phyloP scores from a whole-genome alignment of 306 rosid species.

The Acacia crassicarpa region DNA sequence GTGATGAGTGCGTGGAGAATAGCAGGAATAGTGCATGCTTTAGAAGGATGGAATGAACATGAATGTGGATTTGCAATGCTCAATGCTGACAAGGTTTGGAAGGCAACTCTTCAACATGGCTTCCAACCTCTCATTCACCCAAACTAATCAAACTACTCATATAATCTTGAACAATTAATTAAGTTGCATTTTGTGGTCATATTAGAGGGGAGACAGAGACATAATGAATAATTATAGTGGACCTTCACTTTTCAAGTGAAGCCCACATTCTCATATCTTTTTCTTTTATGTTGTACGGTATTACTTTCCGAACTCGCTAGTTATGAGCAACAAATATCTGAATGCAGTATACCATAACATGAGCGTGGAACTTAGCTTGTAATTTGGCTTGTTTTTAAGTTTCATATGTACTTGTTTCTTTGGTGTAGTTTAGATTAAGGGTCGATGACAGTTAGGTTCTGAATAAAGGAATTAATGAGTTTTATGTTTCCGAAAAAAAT shows the following conservation, averaged over 20 bases:
- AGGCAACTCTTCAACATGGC: constrained; percentile 68
- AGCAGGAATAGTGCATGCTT: constrained; percentile 63
- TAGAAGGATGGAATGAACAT: constrained; percentile 70
- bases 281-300: background rate
- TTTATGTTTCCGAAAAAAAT: background rate
- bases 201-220: background rate
- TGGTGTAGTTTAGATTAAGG: background rate
- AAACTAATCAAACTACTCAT: background rate
- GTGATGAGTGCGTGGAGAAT: constrained; percentile 89
- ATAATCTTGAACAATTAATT: too few relatives aligned
- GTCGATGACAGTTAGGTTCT: background rate
- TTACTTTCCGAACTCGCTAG: too few relatives aligned
- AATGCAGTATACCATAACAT: too few relatives aligned
- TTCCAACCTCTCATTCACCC: constrained; percentile 48
- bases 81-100: constrained; percentile 57
- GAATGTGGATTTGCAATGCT: constrained; percentile 57
- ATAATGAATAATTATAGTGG: background rate
- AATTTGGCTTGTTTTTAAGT: background rate
- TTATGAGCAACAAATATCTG: too few relatives aligned
- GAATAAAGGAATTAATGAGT: too few relatives aligned
- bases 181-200: background rate
- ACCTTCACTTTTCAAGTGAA: background rate
- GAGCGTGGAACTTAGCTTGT: background rate
- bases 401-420: too few relatives aligned
- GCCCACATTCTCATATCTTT: background rate